Conservation (phyloP, 305 asterid species). For the Fraxinus platypoda region DNA sequence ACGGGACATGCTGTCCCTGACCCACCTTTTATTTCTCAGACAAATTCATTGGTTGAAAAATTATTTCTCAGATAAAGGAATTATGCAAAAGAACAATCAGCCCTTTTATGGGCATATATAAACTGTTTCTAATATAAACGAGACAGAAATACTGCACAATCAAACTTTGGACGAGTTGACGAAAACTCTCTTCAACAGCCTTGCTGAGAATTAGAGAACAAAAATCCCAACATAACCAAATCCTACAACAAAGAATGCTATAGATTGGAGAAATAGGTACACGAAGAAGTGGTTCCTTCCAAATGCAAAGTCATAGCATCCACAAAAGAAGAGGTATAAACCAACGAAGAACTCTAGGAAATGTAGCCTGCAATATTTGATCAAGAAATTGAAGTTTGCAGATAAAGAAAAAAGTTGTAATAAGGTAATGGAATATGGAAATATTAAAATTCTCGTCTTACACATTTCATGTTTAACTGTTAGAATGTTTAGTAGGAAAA, state of each 20-base stretch:
- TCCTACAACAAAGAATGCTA: slow-evolving; percentile 31
- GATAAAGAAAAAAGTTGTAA: neutral
- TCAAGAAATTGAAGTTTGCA: neutral
- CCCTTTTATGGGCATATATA: neutral
- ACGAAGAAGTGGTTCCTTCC: slow-evolving; percentile 31
- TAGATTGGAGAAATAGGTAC: slow-evolving; percentile 33
- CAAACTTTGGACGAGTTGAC: neutral
- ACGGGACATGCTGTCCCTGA: neutral
- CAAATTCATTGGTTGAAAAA: neutral
- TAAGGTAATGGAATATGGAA: neutral
- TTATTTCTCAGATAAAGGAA: neutral
- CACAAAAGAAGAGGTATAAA: slow-evolving; percentile 30
- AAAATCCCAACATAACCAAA: slow-evolving; percentile 34
- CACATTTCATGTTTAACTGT: neutral
- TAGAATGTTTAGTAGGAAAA: no score
- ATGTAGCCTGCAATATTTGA: slow-evolving; percentile 38
- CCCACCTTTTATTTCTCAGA: neutral
- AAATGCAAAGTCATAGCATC: slow-evolving; percentile 26
- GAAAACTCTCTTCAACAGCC: neutral
- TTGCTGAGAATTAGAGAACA: slow-evolving; percentile 16
- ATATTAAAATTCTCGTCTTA: neutral
- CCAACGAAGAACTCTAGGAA: slow-evolving; percentile 36
- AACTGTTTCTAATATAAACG: neutral
- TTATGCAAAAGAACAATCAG: neutral
- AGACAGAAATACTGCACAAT: neutral